These are phyloP conservation scores for Xylariaceae sp. DNA, from an alignment of 2,329 filamentous ascomycete species.

Conservation along the genomic window DNA sequence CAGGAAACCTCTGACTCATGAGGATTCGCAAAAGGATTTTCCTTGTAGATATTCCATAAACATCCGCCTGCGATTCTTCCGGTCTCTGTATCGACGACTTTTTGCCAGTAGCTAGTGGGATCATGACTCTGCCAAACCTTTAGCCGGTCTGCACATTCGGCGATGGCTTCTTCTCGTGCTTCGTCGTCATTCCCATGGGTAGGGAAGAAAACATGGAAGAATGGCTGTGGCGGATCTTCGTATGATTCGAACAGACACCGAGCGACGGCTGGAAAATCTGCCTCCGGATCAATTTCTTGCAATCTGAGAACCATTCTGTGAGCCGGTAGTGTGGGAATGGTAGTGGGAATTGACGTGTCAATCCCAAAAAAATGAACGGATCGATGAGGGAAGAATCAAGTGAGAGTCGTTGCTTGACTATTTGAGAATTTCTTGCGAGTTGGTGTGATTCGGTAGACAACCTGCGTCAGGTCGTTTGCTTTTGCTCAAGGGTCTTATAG, in stretches of 20 bases:
- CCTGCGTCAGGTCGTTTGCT: no score
- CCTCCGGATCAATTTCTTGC: background rate
- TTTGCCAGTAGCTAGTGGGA: background rate
- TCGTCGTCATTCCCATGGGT: background rate
- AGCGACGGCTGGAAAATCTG: background rate
- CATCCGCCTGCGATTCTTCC: slow-evolving; percentile 2
- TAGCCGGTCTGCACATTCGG: background rate
- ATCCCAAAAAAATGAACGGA: no score
- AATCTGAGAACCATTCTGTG: background rate
- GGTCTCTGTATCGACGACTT: background rate
- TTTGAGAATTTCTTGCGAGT: no score
- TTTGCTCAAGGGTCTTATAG: no score
- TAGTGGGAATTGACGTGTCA: no score
- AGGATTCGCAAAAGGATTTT: slow-evolving; percentile 25
- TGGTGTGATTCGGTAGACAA: no score
- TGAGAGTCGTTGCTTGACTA: no score
- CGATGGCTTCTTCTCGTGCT: background rate
- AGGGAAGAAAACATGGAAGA: background rate
- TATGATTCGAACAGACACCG: background rate
- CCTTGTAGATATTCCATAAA: slow-evolving; percentile 14
- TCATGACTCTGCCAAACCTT: background rate
- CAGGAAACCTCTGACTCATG: slow-evolving; percentile 15
- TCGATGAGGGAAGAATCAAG: no score
- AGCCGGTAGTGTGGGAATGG: no score
- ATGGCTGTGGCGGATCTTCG: background rate